These are phyloP conservation scores for Trichosporon asahii DNA, from an alignment of 1,284 basidiomycete species.

Conservation along the genomic window DNA sequence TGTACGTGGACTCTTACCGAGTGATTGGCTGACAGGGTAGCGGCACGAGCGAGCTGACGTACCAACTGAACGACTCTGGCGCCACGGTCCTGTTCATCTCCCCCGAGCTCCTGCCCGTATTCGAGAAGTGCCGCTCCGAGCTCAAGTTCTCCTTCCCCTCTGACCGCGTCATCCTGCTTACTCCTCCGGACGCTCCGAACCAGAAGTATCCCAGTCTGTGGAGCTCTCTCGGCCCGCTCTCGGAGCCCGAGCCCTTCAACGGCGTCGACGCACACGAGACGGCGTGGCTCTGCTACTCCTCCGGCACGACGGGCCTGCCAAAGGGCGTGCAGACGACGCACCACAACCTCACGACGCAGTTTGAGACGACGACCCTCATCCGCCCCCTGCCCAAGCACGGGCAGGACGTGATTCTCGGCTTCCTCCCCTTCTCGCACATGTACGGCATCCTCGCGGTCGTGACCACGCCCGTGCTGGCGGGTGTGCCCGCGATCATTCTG, in stretches of 20 bases:
- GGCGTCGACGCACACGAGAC: conserved; percentile 6
- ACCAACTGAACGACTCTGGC: conserved; percentile 56
- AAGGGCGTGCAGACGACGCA: conserved; percentile 60
- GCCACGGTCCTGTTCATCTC: conserved; percentile 60
- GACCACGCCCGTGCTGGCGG: conserved; percentile 60
- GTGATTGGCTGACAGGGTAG: conserved; percentile 30
- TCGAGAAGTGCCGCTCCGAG: conserved; percentile 25
- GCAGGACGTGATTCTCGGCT: conserved; percentile 14
- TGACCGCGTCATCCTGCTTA: conserved; percentile 18
- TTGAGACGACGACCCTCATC: background rate
- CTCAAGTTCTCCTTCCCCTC: conserved; percentile 10
- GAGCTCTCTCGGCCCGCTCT: background rate
- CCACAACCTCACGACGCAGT: conserved; percentile 58
- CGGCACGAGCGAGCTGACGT: conserved; percentile 45
- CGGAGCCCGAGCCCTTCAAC: conserved; percentile 5
- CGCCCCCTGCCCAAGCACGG: background rate
- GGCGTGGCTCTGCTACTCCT: conserved; percentile 60
- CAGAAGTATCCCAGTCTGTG: background rate
- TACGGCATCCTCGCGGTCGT: conserved; percentile 50
- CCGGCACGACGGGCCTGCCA: conserved; percentile 57
- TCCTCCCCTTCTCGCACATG: conserved; percentile 22
- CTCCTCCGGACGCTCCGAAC: background rate
- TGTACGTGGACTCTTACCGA: conserved; percentile 52
- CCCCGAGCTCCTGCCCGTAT: conserved; percentile 55
- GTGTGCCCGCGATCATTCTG: conserved; percentile 64